Base-by-base conservation (phyloP, 495 filamentous ascomycete genomes). In the Tuber magnatum region DNA sequence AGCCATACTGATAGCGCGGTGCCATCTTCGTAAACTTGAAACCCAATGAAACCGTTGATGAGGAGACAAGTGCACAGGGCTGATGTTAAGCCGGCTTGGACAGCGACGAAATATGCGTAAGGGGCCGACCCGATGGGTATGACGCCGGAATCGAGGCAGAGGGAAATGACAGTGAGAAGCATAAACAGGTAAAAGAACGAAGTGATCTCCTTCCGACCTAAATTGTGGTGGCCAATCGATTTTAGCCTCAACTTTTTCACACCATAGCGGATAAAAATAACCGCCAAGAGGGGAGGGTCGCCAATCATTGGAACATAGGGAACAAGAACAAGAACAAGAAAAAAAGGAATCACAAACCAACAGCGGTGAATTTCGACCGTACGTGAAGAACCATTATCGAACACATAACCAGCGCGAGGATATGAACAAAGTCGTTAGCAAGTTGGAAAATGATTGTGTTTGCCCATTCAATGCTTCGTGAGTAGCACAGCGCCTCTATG, bases 21-120 rank as follows among this genome's bases (percentile, higher is more conserved):
- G n/a, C 95, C 95, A 83, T 99, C 95, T 84, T 99, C 95, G 84
- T 98, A 99, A 8, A 99, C 88, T 85, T 98, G 96, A 85, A 98
- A 99, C 48, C 95, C 95, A 61, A 99, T 94, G 83, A 99, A 99
- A 42, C 96, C 95, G 83, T 98, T 98, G 86, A 99, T 92, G 74
- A 98, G 85, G 61, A 99, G 87, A 84, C 91, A 96, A 16, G 92
- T 94, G 83, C 93, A 92, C 32, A 95, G 86, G 18, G 95, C 93
- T 28, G 93, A 97, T n/a, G 90, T 86, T 75, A 99, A 87, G n/a
- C 96, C 95, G 76, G 89, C 89, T 82, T 99, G 95, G 22, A 91
- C 90, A 42, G 94, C 92, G 78, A 91, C 90, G 80, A 99, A 97
- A 85, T 97, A 99, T 3, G 94, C 91, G 81, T 93, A 97, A 7